These are phyloP conservation scores for Heracleum sosnowskyi DNA, from an alignment of 129 eudicot species.

Conservation along the genomic window DNA sequence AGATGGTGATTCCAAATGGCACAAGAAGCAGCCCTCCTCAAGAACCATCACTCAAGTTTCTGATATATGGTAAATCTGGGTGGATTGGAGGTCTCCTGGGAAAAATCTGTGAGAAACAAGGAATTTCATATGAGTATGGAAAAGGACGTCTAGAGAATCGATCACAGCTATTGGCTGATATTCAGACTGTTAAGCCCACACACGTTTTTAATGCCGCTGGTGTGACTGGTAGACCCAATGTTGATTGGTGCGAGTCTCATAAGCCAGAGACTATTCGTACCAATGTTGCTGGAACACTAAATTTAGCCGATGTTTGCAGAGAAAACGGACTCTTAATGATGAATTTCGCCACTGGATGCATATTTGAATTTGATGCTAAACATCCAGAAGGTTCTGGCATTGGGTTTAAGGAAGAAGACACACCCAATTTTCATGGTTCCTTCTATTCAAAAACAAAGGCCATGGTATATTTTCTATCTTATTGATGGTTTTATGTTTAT, in stretches of 20 bases:
- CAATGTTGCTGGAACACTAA: not conserved
- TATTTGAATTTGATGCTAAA: not conserved
- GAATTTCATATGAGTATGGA: not conserved
- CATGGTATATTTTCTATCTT: not conserved
- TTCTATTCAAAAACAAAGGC: not conserved
- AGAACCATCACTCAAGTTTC: not conserved
- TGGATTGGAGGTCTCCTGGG: not conserved
- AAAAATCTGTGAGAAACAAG: not conserved
- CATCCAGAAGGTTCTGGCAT: slow-evolving; percentile 1
- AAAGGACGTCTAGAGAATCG: not conserved
- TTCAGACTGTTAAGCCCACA: not conserved
- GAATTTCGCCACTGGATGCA: not conserved
- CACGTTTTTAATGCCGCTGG: not conserved
- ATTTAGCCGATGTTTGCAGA: not conserved
- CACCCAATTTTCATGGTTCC: not conserved
- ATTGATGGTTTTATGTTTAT: not conserved
- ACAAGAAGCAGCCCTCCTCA: not conserved
- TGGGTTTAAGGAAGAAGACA: not conserved
- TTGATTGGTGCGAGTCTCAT: not conserved
- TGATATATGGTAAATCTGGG: not conserved
- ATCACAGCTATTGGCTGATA: not conserved
- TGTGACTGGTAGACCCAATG: not conserved
- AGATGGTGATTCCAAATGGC: not conserved
- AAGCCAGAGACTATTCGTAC: not conserved
- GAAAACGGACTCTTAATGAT: not conserved